Evolutionary conservation across 2,329 filamentous ascomycete species (phyloP).

Genomic region (Alternaria metachromatica): DNA sequence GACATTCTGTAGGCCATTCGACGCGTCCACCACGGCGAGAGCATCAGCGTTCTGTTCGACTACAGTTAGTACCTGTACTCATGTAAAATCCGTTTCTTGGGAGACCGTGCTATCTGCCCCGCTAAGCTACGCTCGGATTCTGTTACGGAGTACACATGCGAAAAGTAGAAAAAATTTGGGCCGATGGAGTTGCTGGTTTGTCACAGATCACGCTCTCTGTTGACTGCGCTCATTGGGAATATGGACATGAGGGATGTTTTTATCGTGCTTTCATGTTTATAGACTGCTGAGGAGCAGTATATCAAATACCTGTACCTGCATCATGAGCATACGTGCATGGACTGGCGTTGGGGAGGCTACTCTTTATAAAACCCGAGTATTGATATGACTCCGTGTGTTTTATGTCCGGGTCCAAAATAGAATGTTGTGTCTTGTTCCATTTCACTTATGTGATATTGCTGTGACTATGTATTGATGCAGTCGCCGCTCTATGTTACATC

Average conservation of each 20-base stretch:
- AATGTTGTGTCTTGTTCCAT: not conserved
- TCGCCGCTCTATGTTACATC: not conserved
- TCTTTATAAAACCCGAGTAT: constrained; percentile 1
- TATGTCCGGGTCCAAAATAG: not conserved
- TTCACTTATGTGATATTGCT: not conserved
- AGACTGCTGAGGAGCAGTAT: constrained; percentile 29
- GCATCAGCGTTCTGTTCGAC: constrained; percentile 93
- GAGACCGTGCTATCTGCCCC: not conserved
- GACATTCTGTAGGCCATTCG: constrained; percentile 71
- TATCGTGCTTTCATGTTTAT: constrained; percentile 4
- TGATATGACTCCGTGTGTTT: constrained; percentile 1
- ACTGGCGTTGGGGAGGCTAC: constrained; percentile 8
- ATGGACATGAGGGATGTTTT: not conserved
- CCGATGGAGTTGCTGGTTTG: not conserved
- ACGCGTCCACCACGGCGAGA: constrained; percentile 95
- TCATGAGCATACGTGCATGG: constrained; percentile 18
- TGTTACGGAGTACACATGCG: not conserved
- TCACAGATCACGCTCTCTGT: not conserved
- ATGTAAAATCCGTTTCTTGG: not conserved
- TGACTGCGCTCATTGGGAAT: not conserved
- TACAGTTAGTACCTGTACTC: constrained; percentile 64
- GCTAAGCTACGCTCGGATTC: not conserved
- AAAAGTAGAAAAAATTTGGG: not conserved
- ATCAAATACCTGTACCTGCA: constrained; percentile 21
- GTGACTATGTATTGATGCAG: not conserved